Evolutionary conservation across 1,139 yeast species (phyloP).

Genomic region (Diutina scorzettiae): DNA sequence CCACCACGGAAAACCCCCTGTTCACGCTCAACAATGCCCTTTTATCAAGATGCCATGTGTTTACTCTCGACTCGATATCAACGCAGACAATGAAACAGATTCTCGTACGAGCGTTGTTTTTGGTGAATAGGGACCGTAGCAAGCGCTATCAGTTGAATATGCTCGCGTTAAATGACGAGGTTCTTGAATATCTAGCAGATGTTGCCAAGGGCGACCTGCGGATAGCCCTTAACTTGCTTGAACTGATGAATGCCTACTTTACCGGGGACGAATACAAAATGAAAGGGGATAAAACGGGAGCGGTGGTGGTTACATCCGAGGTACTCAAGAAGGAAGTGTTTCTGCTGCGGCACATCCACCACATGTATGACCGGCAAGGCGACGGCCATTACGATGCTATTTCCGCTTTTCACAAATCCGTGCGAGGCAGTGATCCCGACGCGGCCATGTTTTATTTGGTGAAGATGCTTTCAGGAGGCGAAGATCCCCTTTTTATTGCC

Average conservation of each 20-base stretch:
- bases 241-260: slow-evolving; percentile 31
- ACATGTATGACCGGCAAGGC: slow-evolving; percentile 75
- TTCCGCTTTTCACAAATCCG: slow-evolving; percentile 85
- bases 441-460: slow-evolving; percentile 83
- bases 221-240: slow-evolving; percentile 67
- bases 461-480: slow-evolving; percentile 85
- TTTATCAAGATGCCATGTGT: slow-evolving; percentile 78
- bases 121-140: slow-evolving; percentile 48
- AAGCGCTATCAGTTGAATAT: slow-evolving; percentile 25
- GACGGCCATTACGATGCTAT: slow-evolving; percentile 92
- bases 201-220: slow-evolving; percentile 88
- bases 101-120: slow-evolving; percentile 48
- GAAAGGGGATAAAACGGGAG: slow-evolving; percentile 13
- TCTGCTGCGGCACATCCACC: slow-evolving; percentile 32
- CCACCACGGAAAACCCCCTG: slow-evolving; percentile 96
- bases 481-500: slow-evolving; percentile 85
- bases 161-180: slow-evolving; percentile 41
- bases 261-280: slow-evolving; percentile 21
- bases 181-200: slow-evolving; percentile 59
- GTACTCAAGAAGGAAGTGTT: slow-evolving; percentile 26
- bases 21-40: slow-evolving; percentile 83
- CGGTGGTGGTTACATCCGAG: slow-evolving; percentile 21
- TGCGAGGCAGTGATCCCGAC: slow-evolving; percentile 80
- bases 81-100: slow-evolving; percentile 45
- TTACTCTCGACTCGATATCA: slow-evolving; percentile 58